Percentiles rank a stretch among this genome's conserved stretches.
Evolutionary conservation across 495 filamentous ascomycete species (phyloP).

Genomic region (Penicillium daleae): DNA sequence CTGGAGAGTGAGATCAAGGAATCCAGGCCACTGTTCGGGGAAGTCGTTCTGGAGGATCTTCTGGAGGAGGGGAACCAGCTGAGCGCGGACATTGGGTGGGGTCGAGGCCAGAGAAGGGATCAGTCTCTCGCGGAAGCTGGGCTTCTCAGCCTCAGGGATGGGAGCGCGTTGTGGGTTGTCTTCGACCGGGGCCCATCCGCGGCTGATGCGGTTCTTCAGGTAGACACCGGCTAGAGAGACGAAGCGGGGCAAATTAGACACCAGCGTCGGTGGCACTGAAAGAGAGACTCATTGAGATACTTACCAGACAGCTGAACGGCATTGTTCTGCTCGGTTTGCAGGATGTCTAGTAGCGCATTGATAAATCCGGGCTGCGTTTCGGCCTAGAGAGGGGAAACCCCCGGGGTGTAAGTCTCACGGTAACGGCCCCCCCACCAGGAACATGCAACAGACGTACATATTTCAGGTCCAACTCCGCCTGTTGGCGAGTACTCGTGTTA

Average conservation of each 20-base stretch:
- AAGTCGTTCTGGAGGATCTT: constrained; percentile 96
- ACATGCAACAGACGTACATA: constrained; percentile 64
- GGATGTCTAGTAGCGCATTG: constrained; percentile 86
- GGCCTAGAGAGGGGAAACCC: constrained; percentile 60
- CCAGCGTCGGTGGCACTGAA: constrained; percentile 1
- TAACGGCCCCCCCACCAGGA: constrained; percentile 19
- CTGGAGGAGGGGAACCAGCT: constrained; percentile 90
- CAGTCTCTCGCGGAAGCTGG: constrained; percentile 80
- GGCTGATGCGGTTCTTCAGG: constrained; percentile 92
- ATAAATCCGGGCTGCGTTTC: constrained; percentile 89
- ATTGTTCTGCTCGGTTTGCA: constrained; percentile 83
- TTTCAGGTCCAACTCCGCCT: constrained; percentile 92
- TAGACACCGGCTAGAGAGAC: constrained; percentile 81
- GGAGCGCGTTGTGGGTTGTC: constrained; percentile 62
- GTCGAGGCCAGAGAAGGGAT: constrained; percentile 86
- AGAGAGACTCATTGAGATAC: constrained; percentile 21
- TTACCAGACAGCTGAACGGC: constrained; percentile 85
- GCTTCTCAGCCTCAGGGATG: constrained; percentile 88
- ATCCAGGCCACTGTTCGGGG: constrained; percentile 89
- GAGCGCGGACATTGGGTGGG: constrained; percentile 76
- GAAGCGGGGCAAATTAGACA: constrained; percentile 21
- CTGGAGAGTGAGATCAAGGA: constrained; percentile 87
- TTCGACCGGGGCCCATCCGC: constrained; percentile 82
- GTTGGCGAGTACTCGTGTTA: constrained; percentile 80
- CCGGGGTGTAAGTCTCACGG: constrained; percentile 21